These are phyloP conservation scores for Teratosphaeria epicoccoides DNA, from an alignment of 2,329 filamentous ascomycete species.

Conservation along the genomic window DNA sequence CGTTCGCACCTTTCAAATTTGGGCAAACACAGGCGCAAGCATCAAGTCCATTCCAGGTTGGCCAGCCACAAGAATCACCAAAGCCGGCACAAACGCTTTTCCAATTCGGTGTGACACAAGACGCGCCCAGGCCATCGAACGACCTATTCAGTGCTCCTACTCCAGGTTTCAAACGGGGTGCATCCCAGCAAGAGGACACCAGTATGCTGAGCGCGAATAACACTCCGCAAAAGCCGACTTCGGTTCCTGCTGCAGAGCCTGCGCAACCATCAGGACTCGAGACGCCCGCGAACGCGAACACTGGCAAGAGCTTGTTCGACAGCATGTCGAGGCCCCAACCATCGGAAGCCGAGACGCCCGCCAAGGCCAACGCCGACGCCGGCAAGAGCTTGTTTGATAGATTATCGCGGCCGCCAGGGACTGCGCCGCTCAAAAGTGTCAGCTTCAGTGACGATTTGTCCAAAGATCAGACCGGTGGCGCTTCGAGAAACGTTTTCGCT, in stretches of 20 bases:
- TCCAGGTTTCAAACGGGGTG: slow-evolving; percentile 5
- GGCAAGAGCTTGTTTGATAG: slow-evolving; percentile 13
- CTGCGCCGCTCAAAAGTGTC: neutral
- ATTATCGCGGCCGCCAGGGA: slow-evolving; percentile 4
- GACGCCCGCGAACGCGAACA: slow-evolving; percentile 5
- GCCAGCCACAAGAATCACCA: neutral
- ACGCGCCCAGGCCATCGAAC: neutral
- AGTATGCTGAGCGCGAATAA: slow-evolving; percentile 18
- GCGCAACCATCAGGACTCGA: slow-evolving; percentile 6
- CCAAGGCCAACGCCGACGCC: no score
- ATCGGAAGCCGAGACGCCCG: no score
- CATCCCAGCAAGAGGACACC: slow-evolving; percentile 14
- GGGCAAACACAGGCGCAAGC: slow-evolving; percentile 1
- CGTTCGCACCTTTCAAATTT: neutral
- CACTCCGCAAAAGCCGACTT: slow-evolving; percentile 13
- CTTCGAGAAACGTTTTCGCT: slow-evolving; percentile 9
- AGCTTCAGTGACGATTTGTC: neutral
- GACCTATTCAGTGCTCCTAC: neutral
- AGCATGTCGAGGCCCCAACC: slow-evolving; percentile 5
- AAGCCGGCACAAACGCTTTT: slow-evolving; percentile 1
- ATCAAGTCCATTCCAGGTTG: neutral
- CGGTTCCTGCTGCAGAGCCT: slow-evolving; percentile 1
- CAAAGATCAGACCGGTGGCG: neutral
- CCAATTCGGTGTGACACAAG: slow-evolving; percentile 2
- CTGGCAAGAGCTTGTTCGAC: slow-evolving; percentile 11